Conservation (phyloP, 352 stramenopile species). For the Phytophthora pseudosyringae region DNA sequence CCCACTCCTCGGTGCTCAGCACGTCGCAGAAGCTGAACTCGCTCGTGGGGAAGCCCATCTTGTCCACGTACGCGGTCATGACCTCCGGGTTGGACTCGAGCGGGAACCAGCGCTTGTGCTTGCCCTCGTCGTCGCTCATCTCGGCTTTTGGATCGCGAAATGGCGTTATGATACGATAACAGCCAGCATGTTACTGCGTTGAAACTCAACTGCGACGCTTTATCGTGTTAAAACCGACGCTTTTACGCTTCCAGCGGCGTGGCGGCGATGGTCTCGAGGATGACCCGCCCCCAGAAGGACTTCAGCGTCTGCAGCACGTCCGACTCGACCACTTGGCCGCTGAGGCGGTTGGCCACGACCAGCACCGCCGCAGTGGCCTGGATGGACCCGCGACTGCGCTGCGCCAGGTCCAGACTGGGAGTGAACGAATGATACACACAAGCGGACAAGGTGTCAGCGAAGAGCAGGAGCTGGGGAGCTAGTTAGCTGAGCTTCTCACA, state of each 20-base stretch:
- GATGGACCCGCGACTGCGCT: constrained; percentile 49
- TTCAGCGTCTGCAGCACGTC: constrained; percentile 43
- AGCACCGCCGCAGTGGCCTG: constrained; percentile 44
- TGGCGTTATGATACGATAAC: neutral
- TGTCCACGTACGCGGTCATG: constrained; percentile 96
- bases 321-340: constrained; percentile 43
- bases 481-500: too few species aligned
- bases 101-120: constrained; percentile 86
- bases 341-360: constrained; percentile 54
- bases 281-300: constrained; percentile 40
- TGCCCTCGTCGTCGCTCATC: constrained; percentile 52
- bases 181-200: too few species aligned
- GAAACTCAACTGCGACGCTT: too few species aligned
- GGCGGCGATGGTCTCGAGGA: constrained; percentile 40
- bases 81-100: constrained; percentile 96
- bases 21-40: constrained; percentile 94
- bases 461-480: neutral
- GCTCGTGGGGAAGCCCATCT: constrained; percentile 91
- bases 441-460: neutral
- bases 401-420: constrained; percentile 50
- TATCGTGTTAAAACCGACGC: neutral
- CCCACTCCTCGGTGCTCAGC: constrained; percentile 96
- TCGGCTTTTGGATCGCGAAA: constrained; percentile 5
- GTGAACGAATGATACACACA: too few species aligned
- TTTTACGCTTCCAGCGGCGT: constrained; percentile 22